Evolutionary conservation across 2,329 filamentous ascomycete genomes (phyloP).

Genomic region (Malbranchea cinnamomea): DNA sequence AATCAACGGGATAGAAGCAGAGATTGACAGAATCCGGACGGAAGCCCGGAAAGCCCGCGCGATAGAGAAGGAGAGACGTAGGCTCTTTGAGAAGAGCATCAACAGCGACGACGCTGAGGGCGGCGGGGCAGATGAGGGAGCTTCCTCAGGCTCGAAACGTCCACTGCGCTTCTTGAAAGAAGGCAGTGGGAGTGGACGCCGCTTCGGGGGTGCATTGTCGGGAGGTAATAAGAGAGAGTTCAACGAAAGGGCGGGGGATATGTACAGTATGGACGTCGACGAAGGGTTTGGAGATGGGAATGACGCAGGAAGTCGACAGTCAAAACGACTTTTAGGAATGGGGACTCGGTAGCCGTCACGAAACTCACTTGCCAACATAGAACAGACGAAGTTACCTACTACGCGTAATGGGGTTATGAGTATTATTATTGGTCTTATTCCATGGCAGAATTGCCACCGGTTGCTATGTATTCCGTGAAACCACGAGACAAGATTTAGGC

Average conservation of each 20-base stretch:
- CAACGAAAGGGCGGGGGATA: constrained; percentile 8
- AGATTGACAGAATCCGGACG: constrained; percentile 52
- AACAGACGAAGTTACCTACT: too few species aligned
- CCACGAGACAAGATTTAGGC: too few species aligned
- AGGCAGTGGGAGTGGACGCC: constrained; percentile 2
- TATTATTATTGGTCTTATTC: too few species aligned
- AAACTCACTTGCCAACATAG: too few species aligned
- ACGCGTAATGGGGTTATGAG: too few species aligned
- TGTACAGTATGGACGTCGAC: constrained; percentile 5
- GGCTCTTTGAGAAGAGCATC: constrained; percentile 36
- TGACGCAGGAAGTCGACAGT: too few species aligned
- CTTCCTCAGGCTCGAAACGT: constrained; percentile 11
- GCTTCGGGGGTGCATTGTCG: constrained; percentile 6
- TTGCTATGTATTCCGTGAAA: too few species aligned
- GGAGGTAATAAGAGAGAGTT: constrained; percentile 10
- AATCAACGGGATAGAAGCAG: constrained; percentile 57
- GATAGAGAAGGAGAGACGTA: constrained; percentile 35
- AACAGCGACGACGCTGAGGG: constrained; percentile 20
- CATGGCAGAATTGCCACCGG: too few species aligned
- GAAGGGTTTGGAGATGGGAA: constrained; percentile 2
- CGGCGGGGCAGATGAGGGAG: constrained; percentile 16
- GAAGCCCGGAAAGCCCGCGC: constrained; percentile 40
- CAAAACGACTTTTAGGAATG: too few species aligned
- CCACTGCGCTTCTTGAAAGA: constrained; percentile 6
- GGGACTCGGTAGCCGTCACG: too few species aligned